These are phyloP conservation scores for Cryptococcus wingfieldii DNA, from an alignment of 1,284 basidiomycete species.

Conservation along the genomic window DNA sequence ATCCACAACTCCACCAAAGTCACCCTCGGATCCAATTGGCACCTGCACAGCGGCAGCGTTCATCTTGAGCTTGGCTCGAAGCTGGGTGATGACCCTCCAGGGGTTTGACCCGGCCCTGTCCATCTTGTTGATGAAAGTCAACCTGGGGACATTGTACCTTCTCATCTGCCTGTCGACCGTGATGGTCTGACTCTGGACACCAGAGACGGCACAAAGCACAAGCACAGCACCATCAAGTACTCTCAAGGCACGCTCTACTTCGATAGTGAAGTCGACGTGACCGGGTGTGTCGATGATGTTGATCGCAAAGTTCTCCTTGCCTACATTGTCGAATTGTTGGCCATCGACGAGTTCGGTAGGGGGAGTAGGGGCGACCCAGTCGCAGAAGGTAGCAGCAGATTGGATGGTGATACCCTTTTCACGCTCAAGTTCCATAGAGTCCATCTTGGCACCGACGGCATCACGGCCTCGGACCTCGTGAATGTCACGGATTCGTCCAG, in stretches of 20 bases:
- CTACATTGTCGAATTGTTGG: conserved; percentile 50
- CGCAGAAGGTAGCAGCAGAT: conserved; percentile 95
- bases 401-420: conserved; percentile 99
- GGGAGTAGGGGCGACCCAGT: conserved; percentile 70
- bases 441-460: conserved; percentile 98
- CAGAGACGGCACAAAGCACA: conserved; percentile 93
- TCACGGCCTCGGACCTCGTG: conserved; percentile 97
- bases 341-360: conserved; percentile 49
- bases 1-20: conserved; percentile 87
- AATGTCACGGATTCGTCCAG: conserved; percentile 90
- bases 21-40: conserved; percentile 88
- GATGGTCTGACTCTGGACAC: conserved; percentile 85
- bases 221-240: conserved; percentile 96
- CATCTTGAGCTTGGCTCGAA: conserved; percentile 86
- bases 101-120: conserved; percentile 97
- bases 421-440: conserved; percentile 97
- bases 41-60: conserved; percentile 93
- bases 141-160: conserved; percentile 88
- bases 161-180: conserved; percentile 99
- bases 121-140: conserved; percentile 99
- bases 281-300: conserved; percentile 99
- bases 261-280: conserved; percentile 99
- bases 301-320: conserved; percentile 79
- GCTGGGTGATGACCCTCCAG: conserved; percentile 89
- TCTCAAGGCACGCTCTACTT: conserved; percentile 93